Conservation (phyloP, 2,329 filamentous ascomycete genomes). For the Phaeosphaeria sp. region DNA sequence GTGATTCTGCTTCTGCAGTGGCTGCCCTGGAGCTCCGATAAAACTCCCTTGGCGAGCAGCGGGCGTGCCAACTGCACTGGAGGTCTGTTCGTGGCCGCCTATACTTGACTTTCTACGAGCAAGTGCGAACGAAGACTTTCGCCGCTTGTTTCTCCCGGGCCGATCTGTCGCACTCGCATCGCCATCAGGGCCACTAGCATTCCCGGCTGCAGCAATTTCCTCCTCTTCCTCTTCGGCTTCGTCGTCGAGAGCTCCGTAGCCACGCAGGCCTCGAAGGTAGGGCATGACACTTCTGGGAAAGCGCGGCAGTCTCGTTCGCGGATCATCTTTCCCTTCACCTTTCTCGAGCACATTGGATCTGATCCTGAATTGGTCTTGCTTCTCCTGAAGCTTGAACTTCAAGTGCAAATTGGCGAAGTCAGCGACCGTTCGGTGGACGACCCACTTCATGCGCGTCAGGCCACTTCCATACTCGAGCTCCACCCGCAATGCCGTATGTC, state of each 20-base stretch:
- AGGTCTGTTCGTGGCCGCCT: slow-evolving; percentile 35
- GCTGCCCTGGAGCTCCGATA: slow-evolving; percentile 44
- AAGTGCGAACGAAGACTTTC: slow-evolving; percentile 64
- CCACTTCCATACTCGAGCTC: slow-evolving; percentile 97
- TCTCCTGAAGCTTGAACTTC: slow-evolving; percentile 87
- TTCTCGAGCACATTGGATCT: slow-evolving; percentile 53
- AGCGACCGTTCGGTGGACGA: slow-evolving; percentile 81
- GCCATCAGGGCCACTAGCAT: slow-evolving; percentile 65
- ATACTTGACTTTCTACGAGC: slow-evolving; percentile 67
- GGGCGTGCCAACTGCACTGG: slow-evolving; percentile 27
- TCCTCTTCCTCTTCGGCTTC: slow-evolving; percentile 80
- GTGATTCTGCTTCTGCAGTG: slow-evolving; percentile 63
- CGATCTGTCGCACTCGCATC: slow-evolving; percentile 74
- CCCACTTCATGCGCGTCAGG: slow-evolving; percentile 95
- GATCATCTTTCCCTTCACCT: slow-evolving; percentile 65
- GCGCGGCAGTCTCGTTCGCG: slow-evolving; percentile 77
- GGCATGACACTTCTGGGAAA: slow-evolving; percentile 92
- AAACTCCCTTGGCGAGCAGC: slow-evolving; percentile 49
- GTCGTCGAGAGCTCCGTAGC: slow-evolving; percentile 64
- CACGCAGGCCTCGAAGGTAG: slow-evolving; percentile 81
- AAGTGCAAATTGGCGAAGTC: slow-evolving; percentile 94
- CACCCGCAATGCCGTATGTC: slow-evolving; percentile 88
- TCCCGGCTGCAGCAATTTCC: slow-evolving; percentile 57
- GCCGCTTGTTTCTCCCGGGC: slow-evolving; percentile 58
- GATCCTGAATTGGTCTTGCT: slow-evolving; percentile 80